Evolutionary conservation across 805 yeast genomes (phyloP), one percentile per base, ranked within the genome.

Genomic region (Maudiozyma barnettii): DNA sequence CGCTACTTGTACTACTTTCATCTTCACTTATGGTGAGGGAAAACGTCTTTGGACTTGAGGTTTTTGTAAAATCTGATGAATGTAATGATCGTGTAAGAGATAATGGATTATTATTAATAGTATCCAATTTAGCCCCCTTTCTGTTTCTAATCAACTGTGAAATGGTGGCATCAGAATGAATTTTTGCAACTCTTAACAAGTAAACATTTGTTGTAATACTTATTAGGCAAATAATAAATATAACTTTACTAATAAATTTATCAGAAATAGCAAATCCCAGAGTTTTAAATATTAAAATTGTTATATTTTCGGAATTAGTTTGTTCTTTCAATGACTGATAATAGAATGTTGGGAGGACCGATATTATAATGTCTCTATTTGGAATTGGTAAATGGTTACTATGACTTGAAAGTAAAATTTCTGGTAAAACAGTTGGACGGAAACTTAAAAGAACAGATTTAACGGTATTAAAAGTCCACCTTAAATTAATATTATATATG

Each of bases 201-300:
- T 90, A 91, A 44, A 84, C 79, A 63, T 93, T 93, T 53, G 86
- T 80, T 5, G 84, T 80, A 47, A 87, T 76, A 54, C 95, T 84
- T 53, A 86, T 69, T 22, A 84, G 80, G 50, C 90, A 78, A 10
- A 79, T 80, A 51, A 84, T 73, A 41, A 90, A 76, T 45, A 89
- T 72, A 52, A 81, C 77, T 63, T 90, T 90, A 51, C 93, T 81
- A 54, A 89, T 76, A 51, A 87, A 70, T 46, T 82, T 84, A 64
- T 90, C 96, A 56, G 84, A 78, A 47, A 90, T 82, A 18, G 90
- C 85, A 48, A 60, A 61, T 50, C 87, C 81, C 51, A 89, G 64
- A 44, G 71, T 72, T 38, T 76, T 78, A 44, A 83, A 66, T 16
- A 77, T 50, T 2, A 71, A 66, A 31, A 78, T 13, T 4, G 51